Evolutionary conservation across 2,329 filamentous ascomycete species (phyloP), one percentile per base, ranked within the genome.

Genomic region (Ascochyta rabiei): DNA sequence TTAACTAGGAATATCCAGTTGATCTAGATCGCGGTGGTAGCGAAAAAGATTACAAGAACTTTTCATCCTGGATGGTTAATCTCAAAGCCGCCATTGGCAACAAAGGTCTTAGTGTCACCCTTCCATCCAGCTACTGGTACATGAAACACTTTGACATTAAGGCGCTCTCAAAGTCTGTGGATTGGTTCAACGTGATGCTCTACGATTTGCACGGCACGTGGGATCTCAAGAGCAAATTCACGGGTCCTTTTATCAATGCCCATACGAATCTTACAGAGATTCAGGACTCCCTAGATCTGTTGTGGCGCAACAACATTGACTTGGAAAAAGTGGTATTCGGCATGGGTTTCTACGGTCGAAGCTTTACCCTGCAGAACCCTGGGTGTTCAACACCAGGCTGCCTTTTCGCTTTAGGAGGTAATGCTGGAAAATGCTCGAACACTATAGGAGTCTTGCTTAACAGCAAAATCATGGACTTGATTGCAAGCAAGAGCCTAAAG

Each of bases 31-130:
- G 28, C 3, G 9, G 28, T 12, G 28, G 28, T 6, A 31, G 3
- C 3, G 5, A 4, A 5, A 31, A 15, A 24, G 43, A 46, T 21
- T 24, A n/a, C 9, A 30, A 23, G 6, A 46, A 37, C 21, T 24
- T 24, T 7, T 4, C 23, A 24, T 4, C 4, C 4, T 24, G 23
- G 23, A 24, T 24, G 23, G 7, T 4, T 4, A 4, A 7, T 24
- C 23, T 24, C 23, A 24, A 85, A 84, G 1, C 87, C 80, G 0
- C 45, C 62, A 52, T 81, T 84, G 0, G 75, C 77, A 0, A 89
- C 37, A 0, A 24, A 7, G 23, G 23, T 4, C 23, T 24, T 4
- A 24, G 4, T 7, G 4, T 24, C 7, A 24, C 23, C 4, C 23
- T 24, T 4, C 23, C 23, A 4, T 24, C 23, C 4, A 24, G 23